Evolutionary conservation across 164 flowering plant species (phyloP).

Genomic region (Santalum album): DNA sequence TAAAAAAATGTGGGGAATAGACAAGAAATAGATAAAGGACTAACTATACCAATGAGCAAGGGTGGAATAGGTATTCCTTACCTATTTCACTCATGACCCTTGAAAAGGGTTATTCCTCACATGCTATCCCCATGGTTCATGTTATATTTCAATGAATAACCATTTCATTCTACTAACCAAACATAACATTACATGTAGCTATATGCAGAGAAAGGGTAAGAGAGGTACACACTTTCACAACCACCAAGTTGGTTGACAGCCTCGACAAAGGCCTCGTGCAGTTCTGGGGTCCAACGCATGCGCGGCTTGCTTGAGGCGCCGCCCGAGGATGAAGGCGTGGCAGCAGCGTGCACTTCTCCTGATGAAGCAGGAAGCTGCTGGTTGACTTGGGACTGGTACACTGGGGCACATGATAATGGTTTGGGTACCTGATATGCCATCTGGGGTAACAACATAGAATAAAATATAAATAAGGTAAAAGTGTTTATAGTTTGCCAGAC

Average conservation of each 20-base stretch:
- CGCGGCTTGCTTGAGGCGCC: conserved; percentile 60
- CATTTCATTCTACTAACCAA: too few species aligned
- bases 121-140: too few species aligned
- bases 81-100: too few species aligned
- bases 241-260: conserved; percentile 96
- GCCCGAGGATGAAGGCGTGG: conserved; percentile 38
- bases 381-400: conserved; percentile 34
- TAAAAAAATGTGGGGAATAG: too few species aligned
- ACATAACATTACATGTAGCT: conserved; percentile 4
- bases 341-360: conserved; percentile 30
- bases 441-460: conserved; percentile 18
- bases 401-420: conserved; percentile 24
- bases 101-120: too few species aligned
- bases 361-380: conserved; percentile 45
- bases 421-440: conserved; percentile 29
- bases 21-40: too few species aligned
- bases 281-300: conserved; percentile 99
- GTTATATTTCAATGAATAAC: too few species aligned
- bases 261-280: conserved; percentile 88
- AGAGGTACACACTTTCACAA: conserved; percentile 65
- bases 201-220: neutral
- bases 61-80: too few species aligned
- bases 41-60: too few species aligned
- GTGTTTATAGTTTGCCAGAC: too few species aligned
- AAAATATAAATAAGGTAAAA: neutral